phyloP scores from a whole-genome alignment of 495 filamentous ascomycete species.

The Podospora pseudocomata region DNA sequence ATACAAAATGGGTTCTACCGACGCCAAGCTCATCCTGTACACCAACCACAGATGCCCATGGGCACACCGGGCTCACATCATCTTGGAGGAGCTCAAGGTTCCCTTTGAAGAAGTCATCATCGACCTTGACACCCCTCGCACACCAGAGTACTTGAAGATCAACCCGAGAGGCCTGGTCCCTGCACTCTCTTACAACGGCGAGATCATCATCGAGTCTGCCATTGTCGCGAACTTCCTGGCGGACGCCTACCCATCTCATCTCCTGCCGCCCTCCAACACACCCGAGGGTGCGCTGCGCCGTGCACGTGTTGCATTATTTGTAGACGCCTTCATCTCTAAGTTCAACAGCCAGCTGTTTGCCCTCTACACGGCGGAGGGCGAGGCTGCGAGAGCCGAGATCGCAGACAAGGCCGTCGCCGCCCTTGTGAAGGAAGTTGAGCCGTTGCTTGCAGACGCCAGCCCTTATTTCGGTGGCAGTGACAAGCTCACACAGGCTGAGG shows the following conservation, averaged over 20 bases:
- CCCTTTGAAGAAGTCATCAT: slow-evolving; percentile 78
- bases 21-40: slow-evolving; percentile 56
- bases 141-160: slow-evolving; percentile 78
- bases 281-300: slow-evolving; percentile 48
- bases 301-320: slow-evolving; percentile 72
- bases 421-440: slow-evolving; percentile 71
- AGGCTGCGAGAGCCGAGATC: slow-evolving; percentile 38
- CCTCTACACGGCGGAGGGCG: slow-evolving; percentile 37
- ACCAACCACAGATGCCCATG: slow-evolving; percentile 76
- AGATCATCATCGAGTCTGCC: slow-evolving; percentile 68
- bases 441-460: slow-evolving; percentile 58
- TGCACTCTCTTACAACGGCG: slow-evolving; percentile 62
- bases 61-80: slow-evolving; percentile 79
- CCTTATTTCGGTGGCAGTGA: slow-evolving; percentile 82
- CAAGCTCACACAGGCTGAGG: slow-evolving; percentile 74
- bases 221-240: slow-evolving; percentile 75
- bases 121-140: slow-evolving; percentile 67
- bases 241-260: slow-evolving; percentile 46
- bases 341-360: slow-evolving; percentile 46
- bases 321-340: slow-evolving; percentile 69
- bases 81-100: slow-evolving; percentile 66
- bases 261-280: slow-evolving; percentile 47
- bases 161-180: slow-evolving; percentile 87
- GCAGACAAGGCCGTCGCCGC: slow-evolving; percentile 47
- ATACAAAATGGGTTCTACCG: slow-evolving; percentile 30